Evolutionary conservation across 2,329 filamentous ascomycete genomes (phyloP).

Genomic region (Thielaviopsis cerberus): DNA sequence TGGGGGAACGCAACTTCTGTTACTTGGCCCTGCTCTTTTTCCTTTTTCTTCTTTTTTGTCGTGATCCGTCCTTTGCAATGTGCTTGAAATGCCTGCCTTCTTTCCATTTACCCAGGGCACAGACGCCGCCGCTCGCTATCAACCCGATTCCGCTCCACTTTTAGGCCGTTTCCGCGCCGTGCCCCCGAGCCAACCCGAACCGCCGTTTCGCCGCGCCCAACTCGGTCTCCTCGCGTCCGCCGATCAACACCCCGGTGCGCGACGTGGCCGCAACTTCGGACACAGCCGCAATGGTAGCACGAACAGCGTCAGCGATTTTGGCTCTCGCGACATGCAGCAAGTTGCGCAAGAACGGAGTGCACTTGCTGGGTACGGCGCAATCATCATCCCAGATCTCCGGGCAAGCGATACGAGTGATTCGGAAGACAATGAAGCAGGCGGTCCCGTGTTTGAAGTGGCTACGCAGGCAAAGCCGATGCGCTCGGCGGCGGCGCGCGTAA

Average conservation of each 20-base stretch:
- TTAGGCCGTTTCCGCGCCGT: slow-evolving; percentile 49
- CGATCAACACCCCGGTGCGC: slow-evolving; percentile 6
- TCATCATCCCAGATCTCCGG: slow-evolving; percentile 27
- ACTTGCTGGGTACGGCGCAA: slow-evolving; percentile 36
- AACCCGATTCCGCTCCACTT: slow-evolving; percentile 38
- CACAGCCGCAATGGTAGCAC: slow-evolving; percentile 13
- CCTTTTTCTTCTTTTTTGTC: not conserved
- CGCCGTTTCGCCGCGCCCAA: slow-evolving; percentile 8
- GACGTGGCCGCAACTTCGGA: not conserved
- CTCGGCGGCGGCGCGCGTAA: slow-evolving; percentile 14
- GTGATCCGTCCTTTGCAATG: slow-evolving; percentile 1
- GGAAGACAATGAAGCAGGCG: slow-evolving; percentile 14
- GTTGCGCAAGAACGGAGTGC: slow-evolving; percentile 27
- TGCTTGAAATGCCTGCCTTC: slow-evolving; percentile 37
- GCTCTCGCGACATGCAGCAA: slow-evolving; percentile 13
- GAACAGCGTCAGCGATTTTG: slow-evolving; percentile 16
- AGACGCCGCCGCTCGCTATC: slow-evolving; percentile 34
- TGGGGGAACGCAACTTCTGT: not conserved
- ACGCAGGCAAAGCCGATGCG: slow-evolving; percentile 13
- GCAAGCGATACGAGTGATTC: slow-evolving; percentile 18
- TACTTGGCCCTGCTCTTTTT: not conserved
- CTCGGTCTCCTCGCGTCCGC: slow-evolving; percentile 7
- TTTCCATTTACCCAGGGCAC: slow-evolving; percentile 49
- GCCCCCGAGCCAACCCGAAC: slow-evolving; percentile 21
- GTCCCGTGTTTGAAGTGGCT: slow-evolving; percentile 11